Conservation (phyloP, 2,329 filamentous ascomycete genomes). For the Fusarium longipes region DNA sequence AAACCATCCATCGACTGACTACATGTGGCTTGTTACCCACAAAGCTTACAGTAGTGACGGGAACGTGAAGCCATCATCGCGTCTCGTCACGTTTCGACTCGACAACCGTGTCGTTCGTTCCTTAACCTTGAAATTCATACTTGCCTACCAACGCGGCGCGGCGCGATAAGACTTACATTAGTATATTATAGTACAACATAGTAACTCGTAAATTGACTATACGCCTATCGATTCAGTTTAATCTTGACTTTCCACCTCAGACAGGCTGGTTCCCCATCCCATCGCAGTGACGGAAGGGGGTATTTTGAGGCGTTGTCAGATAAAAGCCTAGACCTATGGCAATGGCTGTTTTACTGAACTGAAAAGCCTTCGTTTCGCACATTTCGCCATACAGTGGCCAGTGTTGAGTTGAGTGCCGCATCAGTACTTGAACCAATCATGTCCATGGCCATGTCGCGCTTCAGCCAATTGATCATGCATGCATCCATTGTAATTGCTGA, state of each 20-base stretch:
- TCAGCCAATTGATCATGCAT: conserved; percentile 46
- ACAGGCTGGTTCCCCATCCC: conserved; percentile 20
- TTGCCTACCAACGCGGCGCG: conserved; percentile 28
- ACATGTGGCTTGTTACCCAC: conserved; percentile 10
- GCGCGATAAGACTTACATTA: conserved; percentile 21
- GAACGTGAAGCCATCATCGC: conserved; percentile 38
- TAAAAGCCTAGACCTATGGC: conserved; percentile 24
- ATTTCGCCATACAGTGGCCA: conserved; percentile 12
- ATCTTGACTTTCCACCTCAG: conserved; percentile 16
- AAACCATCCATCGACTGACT: conserved; percentile 3
- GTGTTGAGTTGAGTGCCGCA: conserved; percentile 29
- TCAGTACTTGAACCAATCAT: conserved; percentile 37
- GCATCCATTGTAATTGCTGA: conserved; percentile 15
- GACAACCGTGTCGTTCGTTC: conserved; percentile 38
- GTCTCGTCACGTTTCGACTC: conserved; percentile 31
- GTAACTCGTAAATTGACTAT: not conserved
- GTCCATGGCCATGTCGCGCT: conserved; percentile 11
- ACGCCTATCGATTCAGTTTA: not conserved
- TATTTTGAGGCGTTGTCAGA: conserved; percentile 24
- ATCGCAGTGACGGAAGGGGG: conserved; percentile 23
- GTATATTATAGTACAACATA: not conserved
- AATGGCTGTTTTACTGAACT: conserved; percentile 17
- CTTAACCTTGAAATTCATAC: conserved; percentile 11
- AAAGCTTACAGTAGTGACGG: conserved; percentile 4
- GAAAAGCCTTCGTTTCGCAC: conserved; percentile 14